Base-by-base conservation (phyloP, 2,329 filamentous ascomycete genomes). In the Xylaria multiplex region DNA sequence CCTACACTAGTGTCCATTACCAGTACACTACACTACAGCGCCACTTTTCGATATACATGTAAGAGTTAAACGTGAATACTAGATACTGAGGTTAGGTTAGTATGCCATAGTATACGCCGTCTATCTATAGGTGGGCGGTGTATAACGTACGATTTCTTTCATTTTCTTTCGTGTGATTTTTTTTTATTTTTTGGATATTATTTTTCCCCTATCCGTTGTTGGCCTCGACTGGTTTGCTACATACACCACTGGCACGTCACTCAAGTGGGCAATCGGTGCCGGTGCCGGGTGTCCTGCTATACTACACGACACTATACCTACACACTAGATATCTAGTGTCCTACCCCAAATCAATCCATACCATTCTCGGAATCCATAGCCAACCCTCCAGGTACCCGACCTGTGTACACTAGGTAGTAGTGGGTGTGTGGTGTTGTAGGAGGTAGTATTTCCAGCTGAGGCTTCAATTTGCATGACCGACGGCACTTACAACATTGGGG, bases 401-500 rank as follows among this genome's bases (percentile, higher is more conserved):
- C 35, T 37, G 9, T 37, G 27, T 27, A 27, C 27, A 27, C 27
- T 27, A 27, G 27, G 27, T 27, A 27, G 27, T 27, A 27, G 27
- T 27, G 27, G 2, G 27, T 27, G 27, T 27, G 27, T 27, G 5
- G 27, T 27, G 27, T 27, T 27, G 27, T 27, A 27, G 2, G 6
- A 37, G 35, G 11, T 37, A 37, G 35, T 43, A 57, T 43, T 27
- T 40, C 27, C 53, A 55, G 42, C 27, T 59, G 46, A 49, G 19
- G 32, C 40, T 22, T 43, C 30, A 45, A n/a, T n/a, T 56, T 59
- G 46, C 59, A 62, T 61, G 45, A 46, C 52, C 57, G 56, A 40
- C 53, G 32, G 24, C 46, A 30, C 35, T 60, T 63, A 52, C 50
- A 45, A 52, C 65, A 22, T 50, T 49, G 61, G 61, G 61, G 57